Evolutionary conservation across 176 grass and related monocot species (phyloP), one percentile per base, ranked within the genome.

Genomic region (Chloris gayana): DNA sequence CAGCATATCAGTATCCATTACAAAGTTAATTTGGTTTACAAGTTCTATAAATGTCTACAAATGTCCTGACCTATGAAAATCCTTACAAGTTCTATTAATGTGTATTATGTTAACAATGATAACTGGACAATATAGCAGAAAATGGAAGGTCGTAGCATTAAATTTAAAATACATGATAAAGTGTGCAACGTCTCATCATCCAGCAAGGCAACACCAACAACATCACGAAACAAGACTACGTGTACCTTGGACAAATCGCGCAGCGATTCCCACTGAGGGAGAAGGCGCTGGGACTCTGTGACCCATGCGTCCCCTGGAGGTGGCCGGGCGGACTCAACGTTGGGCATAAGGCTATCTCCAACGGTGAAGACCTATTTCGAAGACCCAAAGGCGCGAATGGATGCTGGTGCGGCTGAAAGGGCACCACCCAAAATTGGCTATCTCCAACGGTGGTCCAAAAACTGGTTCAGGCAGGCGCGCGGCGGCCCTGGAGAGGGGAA

Each of bases 191-290:
- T 50, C 9, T 41, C 19, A 18, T 29, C n/a, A 24, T 62, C n/a
- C 65, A 63, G 5, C 13, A 63, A 32, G 72, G 57, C 11, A 76
- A 39, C 14, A 18, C n/a, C 9, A 62, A 1, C 30, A 38, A 35
- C 17, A 25, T 4, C 47, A 18, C 24, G 22, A 51, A 45, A 41
- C 15, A 2, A 14, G 53, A 32, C 14, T 6, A 60, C 65, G 34
- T 51, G 31, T 87, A 94, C 92, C 89, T 83, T 85, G 69, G 72
- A 79, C 7, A 75, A 85, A 33, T 94, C 83, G 32, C 50, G 83
- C 67, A 89, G 58, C 9, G 76, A 87, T 70, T 83, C 84, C 88
- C 92, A 94, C 19, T 64, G 67, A 15, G 92, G n/a, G 19, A 42
- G 67, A 50, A 88, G 77, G 68, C 83, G 61, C 51, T 63, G 73